Conservation (phyloP, 345 rosid species). For the Sonneratia alba region DNA sequence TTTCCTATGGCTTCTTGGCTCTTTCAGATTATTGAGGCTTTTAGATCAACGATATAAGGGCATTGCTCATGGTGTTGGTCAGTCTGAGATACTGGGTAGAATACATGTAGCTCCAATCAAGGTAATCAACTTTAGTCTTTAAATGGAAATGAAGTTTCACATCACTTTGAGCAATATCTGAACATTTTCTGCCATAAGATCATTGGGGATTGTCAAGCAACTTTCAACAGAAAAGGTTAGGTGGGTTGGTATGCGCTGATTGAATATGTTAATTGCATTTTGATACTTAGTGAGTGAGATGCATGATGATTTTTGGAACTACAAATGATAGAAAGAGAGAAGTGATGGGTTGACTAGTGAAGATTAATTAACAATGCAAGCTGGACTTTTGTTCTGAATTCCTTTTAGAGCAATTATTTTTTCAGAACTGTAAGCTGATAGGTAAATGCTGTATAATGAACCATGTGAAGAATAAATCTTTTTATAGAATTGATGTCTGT, state of each 20-base stretch:
- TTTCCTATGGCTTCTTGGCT: conserved; percentile 6
- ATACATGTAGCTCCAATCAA: conserved; percentile 97
- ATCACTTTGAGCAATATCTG: not conserved
- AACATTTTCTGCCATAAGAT: not conserved
- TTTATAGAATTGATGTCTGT: not conserved
- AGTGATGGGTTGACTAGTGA: too few relatives aligned
- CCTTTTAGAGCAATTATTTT: too few relatives aligned
- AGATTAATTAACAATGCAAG: not conserved
- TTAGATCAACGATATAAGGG: conserved; percentile 87
- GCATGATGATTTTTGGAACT: not conserved
- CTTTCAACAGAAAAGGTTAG: not conserved
- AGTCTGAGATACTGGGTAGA: conserved; percentile 91
- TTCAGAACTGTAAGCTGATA: too few relatives aligned
- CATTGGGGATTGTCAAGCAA: not conserved
- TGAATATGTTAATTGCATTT: not conserved
- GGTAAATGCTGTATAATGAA: too few relatives aligned
- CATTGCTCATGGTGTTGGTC: conserved; percentile 98
- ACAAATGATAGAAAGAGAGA: not conserved
- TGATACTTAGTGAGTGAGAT: not conserved
- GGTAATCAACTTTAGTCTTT: conserved; percentile 24
- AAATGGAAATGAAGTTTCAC: not conserved
- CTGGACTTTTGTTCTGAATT: too few relatives aligned
- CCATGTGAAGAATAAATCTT: not conserved
- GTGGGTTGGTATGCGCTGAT: not conserved
- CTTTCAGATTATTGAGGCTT: conserved; percentile 76